Base-by-base conservation (phyloP, 139 green algal genomes). In the Nannochloris sp. region DNA sequence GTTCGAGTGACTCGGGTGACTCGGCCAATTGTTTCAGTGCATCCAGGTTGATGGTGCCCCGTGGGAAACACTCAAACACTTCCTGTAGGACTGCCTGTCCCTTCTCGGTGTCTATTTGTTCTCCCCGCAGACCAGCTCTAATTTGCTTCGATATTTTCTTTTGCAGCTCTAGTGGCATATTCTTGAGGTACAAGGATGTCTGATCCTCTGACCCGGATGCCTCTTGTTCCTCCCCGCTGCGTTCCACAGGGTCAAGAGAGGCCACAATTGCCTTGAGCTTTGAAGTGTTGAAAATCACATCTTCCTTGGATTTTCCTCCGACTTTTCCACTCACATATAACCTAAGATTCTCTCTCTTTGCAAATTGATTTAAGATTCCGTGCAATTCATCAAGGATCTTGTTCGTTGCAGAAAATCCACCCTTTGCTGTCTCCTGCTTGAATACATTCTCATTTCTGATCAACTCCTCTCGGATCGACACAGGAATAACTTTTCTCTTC, bases 301-400 rank as follows among this genome's bases (percentile, higher is more conserved):
- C 46, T 28, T 53, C 46, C n/a, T 53, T 53, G n/a, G 16, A 28
- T 23, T 53, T 53, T 28, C 46, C 46, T 28, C 46, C 46, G 6
- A 53, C n/a, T 20, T 45, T 56, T 46, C 31, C 37, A 17, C 49
- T 28, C 20, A 74, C 48, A 58, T 49, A 26, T 26, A 23, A 25
- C 10, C 8, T 9, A n/a, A 79, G 37, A 61, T 69, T 79, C 31
- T 46, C 11, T 23, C 68, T 59, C 5, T 49, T 65, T n/a, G 63
- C 48, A 31, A 61, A 78, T 13, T 71, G 72, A 12, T 72, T 56
- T 56, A 79, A 49, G 46, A 73, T 69, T 5, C 20, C 30, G 23
- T 66, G 49, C 13, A 79, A 67, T 33, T 25, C 20, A 25, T 33
- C 20, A 9, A 66, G 17, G 6, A 77, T 64, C 49, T 12, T 26